Percentiles rank a stretch among this genome's conserved stretches.
Evolutionary conservation across 176 grass and related monocot genomes (phyloP).

Genomic region (Elymus sibiricus): DNA sequence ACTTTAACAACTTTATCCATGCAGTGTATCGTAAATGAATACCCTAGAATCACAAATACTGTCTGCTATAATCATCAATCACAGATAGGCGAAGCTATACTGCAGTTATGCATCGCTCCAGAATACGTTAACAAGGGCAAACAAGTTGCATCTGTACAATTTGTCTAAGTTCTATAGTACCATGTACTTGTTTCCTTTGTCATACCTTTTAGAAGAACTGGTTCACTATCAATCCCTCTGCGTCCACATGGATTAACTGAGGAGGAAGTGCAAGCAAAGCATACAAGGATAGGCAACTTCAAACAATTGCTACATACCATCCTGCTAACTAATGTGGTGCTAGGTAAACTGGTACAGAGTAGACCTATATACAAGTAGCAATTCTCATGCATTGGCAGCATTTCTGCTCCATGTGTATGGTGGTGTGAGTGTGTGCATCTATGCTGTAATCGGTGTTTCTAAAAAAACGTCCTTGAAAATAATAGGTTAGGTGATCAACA

Average conservation of each 20-base stretch:
- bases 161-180: neutral
- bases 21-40: neutral
- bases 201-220: neutral
- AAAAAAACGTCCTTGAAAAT: neutral
- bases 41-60: neutral
- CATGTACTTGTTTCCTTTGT: neutral
- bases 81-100: neutral
- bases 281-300: neutral
- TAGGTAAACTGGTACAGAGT: neutral
- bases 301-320: neutral
- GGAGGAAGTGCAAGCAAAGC: neutral
- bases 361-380: neutral
- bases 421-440: neutral
- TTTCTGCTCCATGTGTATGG: neutral
- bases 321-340: neutral
- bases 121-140: neutral
- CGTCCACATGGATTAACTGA: neutral
- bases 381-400: neutral
- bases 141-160: neutral
- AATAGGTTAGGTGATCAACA: neutral
- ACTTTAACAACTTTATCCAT: neutral
- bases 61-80: neutral
- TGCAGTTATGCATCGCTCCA: neutral
- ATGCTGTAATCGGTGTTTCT: neutral
- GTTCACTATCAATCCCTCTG: neutral